phyloP scores from a whole-genome alignment of 2,329 filamentous ascomycete genomes.

The Alternaria arbusti region DNA sequence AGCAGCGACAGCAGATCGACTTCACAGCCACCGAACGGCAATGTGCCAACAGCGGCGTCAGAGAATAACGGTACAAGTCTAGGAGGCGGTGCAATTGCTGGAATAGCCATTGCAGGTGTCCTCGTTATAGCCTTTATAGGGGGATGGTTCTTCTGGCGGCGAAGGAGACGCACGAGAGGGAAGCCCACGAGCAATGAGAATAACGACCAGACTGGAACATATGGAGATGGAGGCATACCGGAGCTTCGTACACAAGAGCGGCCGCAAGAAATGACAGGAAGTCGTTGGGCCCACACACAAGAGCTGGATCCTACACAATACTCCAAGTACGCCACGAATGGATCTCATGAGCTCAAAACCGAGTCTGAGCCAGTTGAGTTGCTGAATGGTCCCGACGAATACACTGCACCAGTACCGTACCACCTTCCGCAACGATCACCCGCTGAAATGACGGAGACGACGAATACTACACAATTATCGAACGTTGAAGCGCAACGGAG shows the following conservation, averaged over 20 bases:
- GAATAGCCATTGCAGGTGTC: not conserved
- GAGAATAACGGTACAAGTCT: not conserved
- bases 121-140: not conserved
- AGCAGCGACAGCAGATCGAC: too few relatives aligned
- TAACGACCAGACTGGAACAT: too few relatives aligned
- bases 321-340: not conserved
- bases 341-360: not conserved
- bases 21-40: not conserved
- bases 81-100: not conserved
- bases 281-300: fast-evolving
- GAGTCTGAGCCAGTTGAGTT: not conserved
- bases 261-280: not conserved
- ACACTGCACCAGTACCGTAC: fast-evolving
- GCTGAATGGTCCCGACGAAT: not conserved
- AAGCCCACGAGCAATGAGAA: not conserved
- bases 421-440: not conserved
- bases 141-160: not conserved
- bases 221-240: not conserved
- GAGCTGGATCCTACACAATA: not conserved
- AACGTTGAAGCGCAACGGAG: slow-evolving; percentile 6
- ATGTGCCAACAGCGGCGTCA: not conserved
- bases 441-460: not conserved
- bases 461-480: not conserved
- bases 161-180: not conserved
- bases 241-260: not conserved